Evolutionary conservation across 345 rosid genomes (phyloP), one percentile per base, ranked within the genome.

Genomic region (Eucalyptus dawsonii): DNA sequence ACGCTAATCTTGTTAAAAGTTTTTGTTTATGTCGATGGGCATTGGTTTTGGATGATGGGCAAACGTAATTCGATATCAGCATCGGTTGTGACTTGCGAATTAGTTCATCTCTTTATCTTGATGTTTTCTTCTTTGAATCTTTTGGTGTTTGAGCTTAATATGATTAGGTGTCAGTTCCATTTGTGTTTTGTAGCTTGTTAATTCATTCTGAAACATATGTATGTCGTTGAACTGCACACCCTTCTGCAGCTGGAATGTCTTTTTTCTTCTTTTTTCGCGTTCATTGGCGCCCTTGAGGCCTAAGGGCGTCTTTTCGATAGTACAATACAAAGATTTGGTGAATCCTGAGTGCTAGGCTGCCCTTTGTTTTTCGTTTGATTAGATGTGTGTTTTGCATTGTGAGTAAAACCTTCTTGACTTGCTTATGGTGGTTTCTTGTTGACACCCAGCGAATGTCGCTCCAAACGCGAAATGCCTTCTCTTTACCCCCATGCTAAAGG

Each of bases 401-500:
- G 47, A 76, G 27, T 37, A 37, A 72, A 19, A 21, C 86, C 44
- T 88, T 88, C 8, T 88, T 31, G 8, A 62, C 45, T 65, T 87
- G 88, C 37, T 58, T 7, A 25, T 47, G 47, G 34, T 7, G 47
- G 44, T 45, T 88, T 44, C 47, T 76, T 76, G 29, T 40, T 76
- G 47, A 76, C 3, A 5, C 3, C 47, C 91, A 95, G 95, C 56
- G 96, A 95, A 80, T 94, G 93, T 53, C 93, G 92, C 80, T 91
- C 92, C 15, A 91, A 94, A 76, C 91, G 92, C 29, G 95, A 94
- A 86, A 93, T 85, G 93, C 95, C 95, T 3, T 91, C 89, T 50
- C n/a, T 93, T 88, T 95, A 94, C 88, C 92, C 93, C 11, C 93
- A 94, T 10, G 95, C 94, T 76, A 90, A 90, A 88, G 95, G 95